Conservation (phyloP, 495 filamentous ascomycete genomes). For the Penicillium flavigenum region DNA sequence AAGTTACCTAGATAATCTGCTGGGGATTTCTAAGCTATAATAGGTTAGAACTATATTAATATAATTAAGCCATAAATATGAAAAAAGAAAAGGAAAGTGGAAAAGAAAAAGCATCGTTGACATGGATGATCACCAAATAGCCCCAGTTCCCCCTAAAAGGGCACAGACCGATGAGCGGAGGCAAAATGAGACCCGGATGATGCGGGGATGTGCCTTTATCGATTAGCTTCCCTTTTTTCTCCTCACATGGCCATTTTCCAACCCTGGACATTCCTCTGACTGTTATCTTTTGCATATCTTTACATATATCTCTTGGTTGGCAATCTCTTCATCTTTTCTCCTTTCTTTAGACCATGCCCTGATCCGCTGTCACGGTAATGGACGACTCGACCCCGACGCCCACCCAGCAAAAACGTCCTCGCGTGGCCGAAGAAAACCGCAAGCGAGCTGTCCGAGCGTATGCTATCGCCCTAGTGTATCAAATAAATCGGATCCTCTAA, state of each 20-base stretch:
- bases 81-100: too few relatives aligned
- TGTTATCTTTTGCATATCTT: background rate
- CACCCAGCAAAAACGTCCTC: conserved; percentile 44
- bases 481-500: conserved; percentile 11
- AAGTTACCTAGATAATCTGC: too few relatives aligned
- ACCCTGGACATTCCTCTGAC: background rate
- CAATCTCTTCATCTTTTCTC: conserved; percentile 9
- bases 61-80: too few relatives aligned
- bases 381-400: conserved; percentile 29
- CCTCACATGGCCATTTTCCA: background rate
- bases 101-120: too few relatives aligned
- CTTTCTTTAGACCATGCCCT: conserved; percentile 25
- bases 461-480: conserved; percentile 4
- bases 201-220: conserved; percentile 3
- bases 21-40: too few relatives aligned
- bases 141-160: too few relatives aligned
- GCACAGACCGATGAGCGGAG: background rate
- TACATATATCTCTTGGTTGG: too few relatives aligned
- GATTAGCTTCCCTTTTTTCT: conserved; percentile 1
- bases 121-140: too few relatives aligned
- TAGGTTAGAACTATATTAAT: too few relatives aligned
- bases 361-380: conserved; percentile 28
- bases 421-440: conserved; percentile 50
- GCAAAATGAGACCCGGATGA: background rate
- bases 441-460: conserved; percentile 51